Percentiles rank a stretch among this genome's conserved stretches.
Conservation (phyloP, 345 rosid species). For the Barbarea vulgaris region DNA sequence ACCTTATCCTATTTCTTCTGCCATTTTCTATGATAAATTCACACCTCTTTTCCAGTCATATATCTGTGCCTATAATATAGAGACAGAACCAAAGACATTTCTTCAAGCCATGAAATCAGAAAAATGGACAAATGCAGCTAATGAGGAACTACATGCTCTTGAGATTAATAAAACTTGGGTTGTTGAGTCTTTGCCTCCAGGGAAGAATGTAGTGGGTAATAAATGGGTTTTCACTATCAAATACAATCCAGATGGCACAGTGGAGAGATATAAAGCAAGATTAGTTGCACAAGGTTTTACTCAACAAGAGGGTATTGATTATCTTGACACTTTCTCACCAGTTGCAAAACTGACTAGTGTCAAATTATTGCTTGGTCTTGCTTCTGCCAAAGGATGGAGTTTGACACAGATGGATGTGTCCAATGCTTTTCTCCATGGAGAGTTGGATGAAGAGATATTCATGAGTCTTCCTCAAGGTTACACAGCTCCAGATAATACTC, state of each 20-base stretch:
- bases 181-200: background rate
- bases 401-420: background rate
- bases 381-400: background rate
- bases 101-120: background rate
- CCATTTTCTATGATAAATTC: background rate
- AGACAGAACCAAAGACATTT: background rate
- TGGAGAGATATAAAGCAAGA: background rate
- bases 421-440: background rate
- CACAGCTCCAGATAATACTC: background rate
- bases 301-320: background rate
- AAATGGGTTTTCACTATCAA: background rate
- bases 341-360: background rate
- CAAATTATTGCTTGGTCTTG: rapidly evolving
- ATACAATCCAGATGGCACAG: background rate
- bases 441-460: background rate
- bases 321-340: background rate
- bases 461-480: background rate
- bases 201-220: background rate
- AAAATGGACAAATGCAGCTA: background rate
- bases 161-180: background rate
- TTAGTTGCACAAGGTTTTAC: background rate
- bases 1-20: background rate
- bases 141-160: background rate
- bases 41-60: background rate
- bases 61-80: background rate